Evolutionary conservation across 2,329 filamentous ascomycete genomes (phyloP).

Genomic region (Apiospora arundinis): DNA sequence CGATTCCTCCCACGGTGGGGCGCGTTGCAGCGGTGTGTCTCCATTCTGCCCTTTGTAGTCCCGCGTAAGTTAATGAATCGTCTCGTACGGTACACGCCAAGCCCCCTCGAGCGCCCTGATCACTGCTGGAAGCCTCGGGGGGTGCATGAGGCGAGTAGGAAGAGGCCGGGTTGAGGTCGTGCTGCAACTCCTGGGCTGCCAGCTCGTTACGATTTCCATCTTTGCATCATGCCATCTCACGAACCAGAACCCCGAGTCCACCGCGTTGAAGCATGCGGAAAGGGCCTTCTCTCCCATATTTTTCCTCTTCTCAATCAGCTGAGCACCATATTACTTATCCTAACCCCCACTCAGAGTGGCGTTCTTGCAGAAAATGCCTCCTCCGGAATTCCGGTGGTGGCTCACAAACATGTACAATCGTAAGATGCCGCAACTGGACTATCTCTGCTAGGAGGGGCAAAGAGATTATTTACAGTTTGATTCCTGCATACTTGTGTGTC

Average conservation of each 20-base stretch:
- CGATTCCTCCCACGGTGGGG: neutral
- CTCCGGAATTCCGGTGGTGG: constrained; percentile 12
- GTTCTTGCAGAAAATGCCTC: constrained; percentile 17
- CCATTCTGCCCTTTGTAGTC: neutral
- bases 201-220: constrained; percentile 16
- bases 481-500: neutral
- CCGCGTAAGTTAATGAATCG: neutral
- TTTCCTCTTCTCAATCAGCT: neutral
- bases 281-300: neutral
- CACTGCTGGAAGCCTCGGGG: neutral
- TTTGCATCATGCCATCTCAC: constrained; percentile 2
- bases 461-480: neutral
- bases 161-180: neutral
- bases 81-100: constrained; percentile 11
- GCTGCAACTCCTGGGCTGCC: neutral
- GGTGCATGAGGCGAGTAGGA: neutral
- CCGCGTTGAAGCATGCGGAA: neutral
- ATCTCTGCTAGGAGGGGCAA: neutral
- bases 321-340: constrained; percentile 13
- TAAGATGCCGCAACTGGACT: constrained; percentile 7
- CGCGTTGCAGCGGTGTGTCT: constrained; percentile 3
- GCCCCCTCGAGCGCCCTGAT: neutral
- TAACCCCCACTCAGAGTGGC: constrained; percentile 12
- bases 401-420: constrained; percentile 10
- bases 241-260: constrained; percentile 1